Conservation (phyloP, 768 basidiomycete genomes). For the Cystoderma amianthinum region DNA sequence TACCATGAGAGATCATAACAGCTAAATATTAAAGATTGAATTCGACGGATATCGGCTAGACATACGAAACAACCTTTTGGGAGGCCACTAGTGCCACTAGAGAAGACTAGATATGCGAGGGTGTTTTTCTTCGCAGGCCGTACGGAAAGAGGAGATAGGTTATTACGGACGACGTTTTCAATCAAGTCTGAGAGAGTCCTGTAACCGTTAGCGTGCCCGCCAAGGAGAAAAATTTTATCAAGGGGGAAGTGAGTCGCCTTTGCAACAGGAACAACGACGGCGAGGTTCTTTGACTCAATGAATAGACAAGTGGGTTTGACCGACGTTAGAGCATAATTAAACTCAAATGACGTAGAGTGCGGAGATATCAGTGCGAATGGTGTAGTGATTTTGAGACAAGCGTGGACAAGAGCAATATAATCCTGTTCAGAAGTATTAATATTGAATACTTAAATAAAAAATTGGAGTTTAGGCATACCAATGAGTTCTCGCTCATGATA, state of each 20-base stretch:
- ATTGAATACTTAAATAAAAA: neutral
- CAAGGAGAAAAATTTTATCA: neutral
- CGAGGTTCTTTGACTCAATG: neutral
- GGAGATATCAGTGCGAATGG: neutral
- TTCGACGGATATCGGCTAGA: neutral
- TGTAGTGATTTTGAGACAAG: neutral
- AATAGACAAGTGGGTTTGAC: neutral
- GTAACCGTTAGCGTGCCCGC: neutral
- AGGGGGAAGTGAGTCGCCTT: neutral
- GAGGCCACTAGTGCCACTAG: too few relatives aligned
- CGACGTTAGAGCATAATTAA: neutral
- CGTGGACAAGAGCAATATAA: neutral
- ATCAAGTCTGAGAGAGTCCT: neutral
- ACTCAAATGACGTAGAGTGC: neutral
- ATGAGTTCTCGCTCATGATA: slow-evolving; percentile 44
- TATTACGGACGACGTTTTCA: neutral
- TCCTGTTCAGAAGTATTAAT: neutral
- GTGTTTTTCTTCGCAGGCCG: neutral
- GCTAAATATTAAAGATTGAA: neutral
- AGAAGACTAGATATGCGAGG: neutral
- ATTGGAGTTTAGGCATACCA: slow-evolving; percentile 19
- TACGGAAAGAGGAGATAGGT: neutral
- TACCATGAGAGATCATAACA: neutral
- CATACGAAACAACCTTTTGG: neutral
- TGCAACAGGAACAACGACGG: neutral